Evolutionary conservation across 306 rosid species (phyloP).

Genomic region (Casuarina equisetifolia): DNA sequence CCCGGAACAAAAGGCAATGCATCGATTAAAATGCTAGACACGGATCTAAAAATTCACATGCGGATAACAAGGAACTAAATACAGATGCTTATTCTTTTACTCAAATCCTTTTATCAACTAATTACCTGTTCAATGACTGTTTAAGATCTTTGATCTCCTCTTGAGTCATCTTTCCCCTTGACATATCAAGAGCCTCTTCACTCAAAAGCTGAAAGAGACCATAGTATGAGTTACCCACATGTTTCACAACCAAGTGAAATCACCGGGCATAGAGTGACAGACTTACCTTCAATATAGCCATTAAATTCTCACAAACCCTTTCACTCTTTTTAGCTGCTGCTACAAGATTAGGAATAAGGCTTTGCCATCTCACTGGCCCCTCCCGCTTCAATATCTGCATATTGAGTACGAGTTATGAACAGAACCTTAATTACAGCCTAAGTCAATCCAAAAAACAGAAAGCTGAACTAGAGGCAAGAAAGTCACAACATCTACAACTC

Average conservation of each 20-base stretch:
- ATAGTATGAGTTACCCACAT: slow-evolving; percentile 3
- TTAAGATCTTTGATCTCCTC: slow-evolving; percentile 63
- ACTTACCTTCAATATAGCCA: slow-evolving; percentile 86
- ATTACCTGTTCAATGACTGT: slow-evolving; percentile 75
- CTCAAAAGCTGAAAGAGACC: slow-evolving; percentile 52
- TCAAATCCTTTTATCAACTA: slow-evolving; percentile 5
- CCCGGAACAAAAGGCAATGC: not conserved
- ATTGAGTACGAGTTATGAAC: slow-evolving; percentile 11
- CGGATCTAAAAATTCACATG: not conserved
- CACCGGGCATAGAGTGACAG: not conserved
- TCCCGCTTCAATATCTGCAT: slow-evolving; percentile 93
- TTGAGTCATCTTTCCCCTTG: slow-evolving; percentile 74
- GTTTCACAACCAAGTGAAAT: not conserved
- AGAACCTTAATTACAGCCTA: not conserved
- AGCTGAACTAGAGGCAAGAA: not conserved
- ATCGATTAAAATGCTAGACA: not conserved
- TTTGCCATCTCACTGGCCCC: slow-evolving; percentile 93
- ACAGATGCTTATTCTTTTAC: not conserved
- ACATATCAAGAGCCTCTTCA: slow-evolving; percentile 68
- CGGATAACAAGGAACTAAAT: not conserved
- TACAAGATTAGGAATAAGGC: slow-evolving; percentile 92
- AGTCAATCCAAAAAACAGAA: not conserved
- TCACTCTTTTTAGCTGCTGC: slow-evolving; percentile 90
- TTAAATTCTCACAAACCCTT: slow-evolving; percentile 94
- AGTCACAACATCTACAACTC: not conserved